These are phyloP conservation scores for Colletotrichum tofieldiae DNA, from an alignment of 2,329 filamentous ascomycete species.

Conservation along the genomic window DNA sequence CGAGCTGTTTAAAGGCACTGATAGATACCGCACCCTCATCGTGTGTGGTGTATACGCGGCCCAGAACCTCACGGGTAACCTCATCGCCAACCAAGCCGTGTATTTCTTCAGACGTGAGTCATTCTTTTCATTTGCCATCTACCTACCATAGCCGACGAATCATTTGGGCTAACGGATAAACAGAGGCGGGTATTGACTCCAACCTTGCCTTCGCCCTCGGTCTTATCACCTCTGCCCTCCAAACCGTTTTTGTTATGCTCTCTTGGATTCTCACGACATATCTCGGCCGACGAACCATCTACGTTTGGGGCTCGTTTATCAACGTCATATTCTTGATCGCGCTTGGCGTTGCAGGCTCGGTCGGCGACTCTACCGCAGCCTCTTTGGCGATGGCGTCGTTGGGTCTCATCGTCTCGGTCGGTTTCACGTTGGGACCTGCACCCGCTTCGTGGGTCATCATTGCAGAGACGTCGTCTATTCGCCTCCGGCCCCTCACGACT, in stretches of 20 bases:
- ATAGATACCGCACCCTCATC: slow-evolving; percentile 68
- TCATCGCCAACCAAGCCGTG: slow-evolving; percentile 75
- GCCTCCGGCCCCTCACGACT: slow-evolving; percentile 76
- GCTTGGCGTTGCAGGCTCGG: slow-evolving; percentile 72
- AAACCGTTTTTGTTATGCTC: slow-evolving; percentile 74
- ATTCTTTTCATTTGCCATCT: background rate
- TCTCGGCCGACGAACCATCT: slow-evolving; percentile 75
- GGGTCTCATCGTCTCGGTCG: slow-evolving; percentile 76
- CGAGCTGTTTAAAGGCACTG: slow-evolving; percentile 70
- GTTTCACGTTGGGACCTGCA: slow-evolving; percentile 75
- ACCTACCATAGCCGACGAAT: no score
- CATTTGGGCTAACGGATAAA: slow-evolving; percentile 36
- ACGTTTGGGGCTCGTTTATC: slow-evolving; percentile 71
- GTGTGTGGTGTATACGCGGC: slow-evolving; percentile 71
- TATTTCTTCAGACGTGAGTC: slow-evolving; percentile 71
- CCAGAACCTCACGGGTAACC: slow-evolving; percentile 74
- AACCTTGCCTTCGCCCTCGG: slow-evolving; percentile 73
- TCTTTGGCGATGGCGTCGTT: slow-evolving; percentile 72
- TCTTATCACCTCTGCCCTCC: slow-evolving; percentile 76
- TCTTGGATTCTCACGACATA: slow-evolving; percentile 78
- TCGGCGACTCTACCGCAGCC: slow-evolving; percentile 54
- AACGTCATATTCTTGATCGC: slow-evolving; percentile 69
- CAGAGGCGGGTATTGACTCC: slow-evolving; percentile 72
- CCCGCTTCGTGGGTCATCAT: slow-evolving; percentile 79
- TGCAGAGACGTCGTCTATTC: slow-evolving; percentile 76